Conservation (phyloP, 495 filamentous ascomycete species). For the Xylaria longipes region DNA sequence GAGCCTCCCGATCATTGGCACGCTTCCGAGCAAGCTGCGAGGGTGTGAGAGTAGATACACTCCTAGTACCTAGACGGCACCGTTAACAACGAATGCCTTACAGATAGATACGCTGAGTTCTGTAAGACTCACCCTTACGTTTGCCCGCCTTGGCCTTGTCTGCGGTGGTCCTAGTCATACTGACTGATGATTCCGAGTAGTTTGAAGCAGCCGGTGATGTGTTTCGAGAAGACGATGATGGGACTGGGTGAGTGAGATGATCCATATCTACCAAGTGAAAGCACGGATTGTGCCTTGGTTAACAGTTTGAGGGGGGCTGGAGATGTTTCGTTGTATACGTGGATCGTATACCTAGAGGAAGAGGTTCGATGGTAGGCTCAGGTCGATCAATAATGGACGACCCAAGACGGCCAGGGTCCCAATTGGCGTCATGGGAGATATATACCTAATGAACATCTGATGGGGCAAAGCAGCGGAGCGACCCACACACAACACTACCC, state of each 20-base stretch:
- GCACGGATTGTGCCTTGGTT: background rate
- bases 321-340: slow-evolving; percentile 6
- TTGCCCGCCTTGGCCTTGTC: slow-evolving; percentile 26
- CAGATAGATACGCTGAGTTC: background rate
- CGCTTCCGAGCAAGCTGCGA: slow-evolving; percentile 79
- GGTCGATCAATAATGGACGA: slow-evolving; percentile 21
- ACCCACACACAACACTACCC: slow-evolving; percentile 22
- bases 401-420: slow-evolving; percentile 21
- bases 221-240: slow-evolving; percentile 22
- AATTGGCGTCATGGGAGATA: slow-evolving; percentile 30
- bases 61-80: slow-evolving; percentile 60
- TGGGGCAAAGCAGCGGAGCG: slow-evolving; percentile 21
- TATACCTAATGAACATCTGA: slow-evolving; percentile 25
- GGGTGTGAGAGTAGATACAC: slow-evolving; percentile 75
- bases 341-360: slow-evolving; percentile 5
- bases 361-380: slow-evolving; percentile 19
- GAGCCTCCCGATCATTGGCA: slow-evolving; percentile 88
- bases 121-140: slow-evolving; percentile 27
- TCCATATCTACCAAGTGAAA: slow-evolving; percentile 20
- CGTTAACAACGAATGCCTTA: background rate
- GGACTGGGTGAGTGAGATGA: slow-evolving; percentile 12
- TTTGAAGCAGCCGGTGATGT: slow-evolving; percentile 23
- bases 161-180: slow-evolving; percentile 23
- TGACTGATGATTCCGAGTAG: slow-evolving; percentile 20
- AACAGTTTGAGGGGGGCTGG: background rate